Evolutionary conservation across 129 eudicot genomes (phyloP).

Genomic region (Helichrysum umbraculigerum): DNA sequence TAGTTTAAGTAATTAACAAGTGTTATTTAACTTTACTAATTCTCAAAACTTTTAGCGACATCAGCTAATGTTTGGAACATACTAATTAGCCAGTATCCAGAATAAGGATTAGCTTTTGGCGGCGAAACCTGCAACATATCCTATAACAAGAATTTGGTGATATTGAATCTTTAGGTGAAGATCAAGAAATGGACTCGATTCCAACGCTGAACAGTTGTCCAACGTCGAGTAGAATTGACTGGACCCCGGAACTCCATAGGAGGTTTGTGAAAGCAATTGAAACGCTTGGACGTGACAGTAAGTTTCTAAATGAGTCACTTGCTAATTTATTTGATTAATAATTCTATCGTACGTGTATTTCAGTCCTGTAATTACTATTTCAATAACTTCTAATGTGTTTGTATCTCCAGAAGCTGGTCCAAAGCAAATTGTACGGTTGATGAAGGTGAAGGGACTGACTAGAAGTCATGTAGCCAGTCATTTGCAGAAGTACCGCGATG

Average conservation of each 20-base stretch:
- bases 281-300: conserved; percentile 34
- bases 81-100: neutral
- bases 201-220: neutral
- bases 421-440: conserved; percentile 24
- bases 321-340: neutral
- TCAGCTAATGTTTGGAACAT: neutral
- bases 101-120: neutral
- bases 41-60: neutral
- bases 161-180: neutral
- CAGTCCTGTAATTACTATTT: neutral
- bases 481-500: conserved; percentile 31
- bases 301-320: neutral
- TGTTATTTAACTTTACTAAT: conserved; percentile 1
- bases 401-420: conserved; percentile 21
- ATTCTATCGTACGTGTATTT: neutral
- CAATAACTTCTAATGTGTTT: neutral
- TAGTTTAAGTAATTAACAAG: neutral
- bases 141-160: neutral
- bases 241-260: conserved; percentile 23
- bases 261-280: conserved; percentile 29
- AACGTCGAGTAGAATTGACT: conserved; percentile 14
- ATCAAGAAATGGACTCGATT: conserved; percentile 5
- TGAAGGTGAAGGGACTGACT: conserved; percentile 40
- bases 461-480: conserved; percentile 39
- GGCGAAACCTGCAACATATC: neutral